Base-by-base conservation (phyloP, 176 grass and related monocot species). In the Oryza australiensis region DNA sequence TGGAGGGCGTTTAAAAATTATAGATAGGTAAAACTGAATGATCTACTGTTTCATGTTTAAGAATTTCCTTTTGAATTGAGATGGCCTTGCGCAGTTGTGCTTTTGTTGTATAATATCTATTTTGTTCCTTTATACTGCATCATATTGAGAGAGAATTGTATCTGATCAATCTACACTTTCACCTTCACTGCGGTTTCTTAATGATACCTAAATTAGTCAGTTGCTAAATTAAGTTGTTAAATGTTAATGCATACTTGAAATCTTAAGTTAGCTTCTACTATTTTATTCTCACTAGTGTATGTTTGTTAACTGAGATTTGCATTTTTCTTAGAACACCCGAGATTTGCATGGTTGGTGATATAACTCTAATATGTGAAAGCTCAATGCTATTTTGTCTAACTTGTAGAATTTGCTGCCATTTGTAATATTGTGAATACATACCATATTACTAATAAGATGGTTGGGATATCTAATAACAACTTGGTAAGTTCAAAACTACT, bases 1-100 rank as follows among this genome's bases (percentile, higher is more conserved):
- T 84, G 92, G 85, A 78, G 95, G 95, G 12, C 90, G 92, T 68
- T 70, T 98, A 68, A 98, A 90, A 73, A 97, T 97, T 82, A 97
- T 97, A 81, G 94, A 97, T 79, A 92, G 94, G 94, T 97, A 90
- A 43, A 65, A 24, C 73, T 74, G 51, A 60, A 80, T 27, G 20
- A 9, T 37, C 53, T 60, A 51, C 34, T 74, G 18, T 60, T 76
- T 64, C 35, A 1, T 67, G 16, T 67, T 78, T 64, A 27, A 26
- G 13, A 3, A 68, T 42, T 55, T 76, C 7, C 72, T 68, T 75
- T 74, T 7, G 43, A 70, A 14, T 6, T 79, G 29, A 11, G 32
- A 20, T 69, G 5, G 5, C 6, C 11, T 67, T 49, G n/a, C n/a
- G n/a, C n/a, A n/a, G n/a, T n/a, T n/a, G 20, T 62, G 38, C 80